These are phyloP conservation scores for Phalaenopsis equestris DNA, from an alignment of 106 monocot species.

Conservation along the genomic window DNA sequence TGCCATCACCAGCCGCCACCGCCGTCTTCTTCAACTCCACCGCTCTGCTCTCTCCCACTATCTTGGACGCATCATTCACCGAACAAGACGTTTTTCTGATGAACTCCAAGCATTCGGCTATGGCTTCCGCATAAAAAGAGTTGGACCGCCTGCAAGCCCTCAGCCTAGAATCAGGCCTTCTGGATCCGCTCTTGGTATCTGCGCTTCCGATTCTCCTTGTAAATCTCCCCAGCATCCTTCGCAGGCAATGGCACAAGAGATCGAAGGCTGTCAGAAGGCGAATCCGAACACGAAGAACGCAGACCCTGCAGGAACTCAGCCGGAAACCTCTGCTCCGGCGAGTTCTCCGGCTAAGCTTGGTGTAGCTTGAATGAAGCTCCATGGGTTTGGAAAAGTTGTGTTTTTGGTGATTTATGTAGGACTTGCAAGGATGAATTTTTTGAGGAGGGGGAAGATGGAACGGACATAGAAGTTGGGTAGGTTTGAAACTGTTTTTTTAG, in stretches of 20 bases:
- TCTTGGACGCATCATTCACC: background rate
- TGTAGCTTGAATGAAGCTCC: conserved; percentile 4
- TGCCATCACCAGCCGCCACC: background rate
- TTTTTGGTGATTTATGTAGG: too few species aligned
- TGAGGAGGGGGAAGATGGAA: too few species aligned
- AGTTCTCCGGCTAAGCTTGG: conserved; percentile 15
- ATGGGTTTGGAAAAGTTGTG: too few species aligned
- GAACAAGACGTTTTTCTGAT: conserved; percentile 28
- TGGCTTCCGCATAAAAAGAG: conserved; percentile 35
- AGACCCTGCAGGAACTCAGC: conserved; percentile 2
- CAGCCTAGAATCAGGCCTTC: background rate
- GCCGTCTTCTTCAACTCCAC: background rate
- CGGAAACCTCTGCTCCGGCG: conserved; percentile 13
- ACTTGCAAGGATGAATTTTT: too few species aligned
- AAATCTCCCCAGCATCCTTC: background rate
- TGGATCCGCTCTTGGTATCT: background rate
- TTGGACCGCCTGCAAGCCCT: conserved; percentile 14
- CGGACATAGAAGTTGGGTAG: too few species aligned
- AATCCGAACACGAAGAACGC: background rate
- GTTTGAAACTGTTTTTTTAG: too few species aligned
- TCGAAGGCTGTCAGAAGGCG: conserved; percentile 3
- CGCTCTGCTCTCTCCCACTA: background rate
- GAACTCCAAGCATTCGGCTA: conserved; percentile 41
- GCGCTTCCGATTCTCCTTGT: background rate
- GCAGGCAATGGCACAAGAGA: background rate